These are phyloP conservation scores for Afroboletus lepidellus DNA, from an alignment of 1,284 basidiomycete genomes.

Conservation along the genomic window DNA sequence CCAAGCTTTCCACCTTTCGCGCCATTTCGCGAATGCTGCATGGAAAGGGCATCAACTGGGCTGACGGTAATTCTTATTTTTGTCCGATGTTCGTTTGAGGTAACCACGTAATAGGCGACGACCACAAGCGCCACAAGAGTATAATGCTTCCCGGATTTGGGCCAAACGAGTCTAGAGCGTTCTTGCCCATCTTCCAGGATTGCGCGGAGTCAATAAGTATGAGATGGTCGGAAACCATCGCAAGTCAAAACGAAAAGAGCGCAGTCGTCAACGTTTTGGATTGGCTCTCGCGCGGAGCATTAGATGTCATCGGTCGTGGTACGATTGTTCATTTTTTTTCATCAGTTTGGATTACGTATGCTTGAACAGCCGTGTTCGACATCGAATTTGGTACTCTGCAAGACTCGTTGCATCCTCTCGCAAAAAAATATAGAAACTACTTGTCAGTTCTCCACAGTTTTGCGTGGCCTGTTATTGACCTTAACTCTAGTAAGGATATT, in stretches of 20 bases:
- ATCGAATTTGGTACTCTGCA: constrained; percentile 30
- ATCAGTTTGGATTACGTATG: background rate
- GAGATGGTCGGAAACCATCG: background rate
- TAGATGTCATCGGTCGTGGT: background rate
- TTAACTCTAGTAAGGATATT: constrained; percentile 12
- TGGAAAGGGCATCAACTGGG: background rate
- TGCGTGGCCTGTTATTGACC: background rate
- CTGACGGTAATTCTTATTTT: background rate
- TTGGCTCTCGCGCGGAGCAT: background rate
- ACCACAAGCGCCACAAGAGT: background rate
- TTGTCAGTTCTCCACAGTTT: constrained; percentile 29
- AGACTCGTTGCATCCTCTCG: constrained; percentile 39
- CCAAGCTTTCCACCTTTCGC: background rate
- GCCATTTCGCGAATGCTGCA: background rate
- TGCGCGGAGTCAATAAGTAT: background rate
- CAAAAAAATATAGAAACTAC: constrained; percentile 29
- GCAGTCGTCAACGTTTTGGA: background rate
- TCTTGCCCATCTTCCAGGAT: background rate
- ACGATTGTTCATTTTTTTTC: background rate
- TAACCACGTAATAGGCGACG: background rate
- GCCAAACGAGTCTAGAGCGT: background rate
- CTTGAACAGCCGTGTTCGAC: background rate
- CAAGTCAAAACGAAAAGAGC: background rate
- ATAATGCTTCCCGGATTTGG: background rate
- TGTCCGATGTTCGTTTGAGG: background rate